Evolutionary conservation across 352 stramenopile genomes (phyloP), one percentile per base, ranked within the genome.

Genomic region (Thraustotheca clavata): DNA sequence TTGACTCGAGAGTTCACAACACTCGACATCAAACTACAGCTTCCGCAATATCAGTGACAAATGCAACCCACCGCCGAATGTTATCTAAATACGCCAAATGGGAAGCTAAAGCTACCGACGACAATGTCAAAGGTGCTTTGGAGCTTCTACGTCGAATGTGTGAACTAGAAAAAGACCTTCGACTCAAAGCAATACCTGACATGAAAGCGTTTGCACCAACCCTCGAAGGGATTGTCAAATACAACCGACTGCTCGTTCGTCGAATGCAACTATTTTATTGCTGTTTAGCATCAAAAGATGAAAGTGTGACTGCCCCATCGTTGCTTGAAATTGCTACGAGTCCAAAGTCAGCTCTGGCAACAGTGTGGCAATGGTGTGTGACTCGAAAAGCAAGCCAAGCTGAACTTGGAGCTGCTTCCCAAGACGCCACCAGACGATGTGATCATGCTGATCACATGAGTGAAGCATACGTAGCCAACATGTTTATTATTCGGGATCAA

Each of bases 251-350:
- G 20, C 85, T 94, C 48, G 79, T 91, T 67, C 83, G 80, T 2
- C 83, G 85, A 22, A 94, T 93, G 85, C 88, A 91, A 60, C 73
- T 94, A 2, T 91, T 87, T 38, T 92, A 82, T 79, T 73, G 80
- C 3, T 94, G 85, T 46, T 57, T 92, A 8, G 50, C 71, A 1
- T 61, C 76, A 46, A 55, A 85, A 29, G 47, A 60, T 22, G 29
- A 27, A 11, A 7, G 55, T 20, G 67, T 83, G 48, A 48, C 74
- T 46, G 77, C 81, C 22, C 84, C 84, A 6, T 76, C 62, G 11
- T 62, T 91, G 16, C 20, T 35, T 3, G 79, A 91, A 27, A 75
- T 94, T 18, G 80, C 83, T 14, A 48, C 59, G 31, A 79, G 70
- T 36, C 76, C 78, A 18, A 73, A 85, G 39, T 50, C 67, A 0